A percentile compares a stretch with the other conserved stretches of the same genome.
Conservation (phyloP, 2,329 filamentous ascomycete genomes). For the Colletotrichum godetiae region DNA sequence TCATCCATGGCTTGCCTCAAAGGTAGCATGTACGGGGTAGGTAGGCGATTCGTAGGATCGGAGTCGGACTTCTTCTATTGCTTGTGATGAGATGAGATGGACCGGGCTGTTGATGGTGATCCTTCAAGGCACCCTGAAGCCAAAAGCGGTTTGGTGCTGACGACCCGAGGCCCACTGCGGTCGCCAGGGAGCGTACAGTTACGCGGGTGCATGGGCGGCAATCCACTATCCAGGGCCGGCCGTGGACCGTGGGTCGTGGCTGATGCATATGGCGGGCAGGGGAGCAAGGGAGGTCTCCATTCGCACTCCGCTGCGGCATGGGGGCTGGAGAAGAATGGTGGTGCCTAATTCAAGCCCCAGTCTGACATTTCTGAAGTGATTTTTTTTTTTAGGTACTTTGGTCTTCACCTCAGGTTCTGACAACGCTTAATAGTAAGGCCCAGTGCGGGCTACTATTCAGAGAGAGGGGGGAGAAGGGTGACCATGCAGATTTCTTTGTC, state of each 20-base stretch:
- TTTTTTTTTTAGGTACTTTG: not conserved
- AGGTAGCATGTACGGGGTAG: too few relatives aligned
- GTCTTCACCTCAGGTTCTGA: not conserved
- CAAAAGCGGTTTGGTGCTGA: not conserved
- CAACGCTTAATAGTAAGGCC: not conserved
- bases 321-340: not conserved
- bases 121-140: not conserved
- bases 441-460: not conserved
- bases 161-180: too few relatives aligned
- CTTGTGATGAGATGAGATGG: not conserved
- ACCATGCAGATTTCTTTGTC: not conserved
- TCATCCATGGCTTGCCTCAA: too few relatives aligned
- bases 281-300: not conserved
- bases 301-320: not conserved
- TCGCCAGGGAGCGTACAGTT: too few relatives aligned
- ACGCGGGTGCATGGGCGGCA: not conserved
- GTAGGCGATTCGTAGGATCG: not conserved
- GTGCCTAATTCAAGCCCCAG: not conserved
- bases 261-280: not conserved
- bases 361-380: not conserved
- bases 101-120: not conserved
- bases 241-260: not conserved
- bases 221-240: not conserved
- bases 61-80: not conserved
- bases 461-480: not conserved